Conservation (phyloP, 225 moss, liverwort and hornwort genomes). For the Pleurozium schreberi region DNA sequence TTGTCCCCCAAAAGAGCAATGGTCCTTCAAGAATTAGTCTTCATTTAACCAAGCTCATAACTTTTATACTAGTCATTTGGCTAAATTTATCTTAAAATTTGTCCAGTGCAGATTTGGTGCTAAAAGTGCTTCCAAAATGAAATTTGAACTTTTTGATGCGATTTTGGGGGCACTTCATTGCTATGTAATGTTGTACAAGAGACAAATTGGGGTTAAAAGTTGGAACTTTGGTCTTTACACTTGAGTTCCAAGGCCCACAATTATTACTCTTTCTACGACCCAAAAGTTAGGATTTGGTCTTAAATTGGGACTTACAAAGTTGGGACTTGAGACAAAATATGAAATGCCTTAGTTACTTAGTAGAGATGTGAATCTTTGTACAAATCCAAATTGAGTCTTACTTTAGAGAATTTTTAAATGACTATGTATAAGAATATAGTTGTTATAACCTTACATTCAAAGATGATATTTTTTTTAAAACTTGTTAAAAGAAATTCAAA, state of each 20-base stretch:
- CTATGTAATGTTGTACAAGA: neutral
- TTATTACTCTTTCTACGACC: neutral
- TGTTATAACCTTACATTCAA: neutral
- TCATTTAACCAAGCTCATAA: too few species aligned
- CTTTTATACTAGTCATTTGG: neutral
- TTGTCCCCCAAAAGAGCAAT: too few species aligned
- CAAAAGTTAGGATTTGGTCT: neutral
- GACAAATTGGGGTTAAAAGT: neutral
- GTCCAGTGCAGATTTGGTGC: neutral
- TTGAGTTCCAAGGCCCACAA: neutral
- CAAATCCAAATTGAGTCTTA: neutral
- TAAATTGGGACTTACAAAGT: rapidly evolving
- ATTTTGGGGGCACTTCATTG: neutral
- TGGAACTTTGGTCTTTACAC: neutral
- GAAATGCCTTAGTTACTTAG: rapidly evolving
- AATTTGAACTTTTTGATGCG: neutral
- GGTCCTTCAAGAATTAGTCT: too few species aligned
- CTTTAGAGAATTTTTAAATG: neutral
- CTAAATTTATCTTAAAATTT: neutral
- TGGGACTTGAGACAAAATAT: rapidly evolving
- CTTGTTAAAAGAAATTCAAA: too few species aligned
- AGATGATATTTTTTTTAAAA: neutral
- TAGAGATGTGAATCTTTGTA: neutral
- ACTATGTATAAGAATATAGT: neutral
- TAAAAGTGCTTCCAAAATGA: neutral